phyloP scores from a whole-genome alignment of 345 rosid species.

The Sonneratia caseolaris region DNA sequence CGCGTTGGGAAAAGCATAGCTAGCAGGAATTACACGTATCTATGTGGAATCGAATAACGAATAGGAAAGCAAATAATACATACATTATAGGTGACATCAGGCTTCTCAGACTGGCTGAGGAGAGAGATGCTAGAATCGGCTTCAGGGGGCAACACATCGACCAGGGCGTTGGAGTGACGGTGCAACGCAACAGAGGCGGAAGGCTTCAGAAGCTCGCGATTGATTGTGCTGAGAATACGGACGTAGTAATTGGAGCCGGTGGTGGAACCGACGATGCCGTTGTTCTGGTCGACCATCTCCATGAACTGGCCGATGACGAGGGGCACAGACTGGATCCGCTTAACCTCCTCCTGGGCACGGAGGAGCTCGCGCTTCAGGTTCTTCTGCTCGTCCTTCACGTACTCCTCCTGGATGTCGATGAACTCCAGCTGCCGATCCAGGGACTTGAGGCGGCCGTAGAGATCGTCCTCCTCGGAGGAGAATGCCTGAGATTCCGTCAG shows the following conservation, averaged over 20 bases:
- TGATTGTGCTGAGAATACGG: constrained; percentile 82
- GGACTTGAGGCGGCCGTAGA: constrained; percentile 63
- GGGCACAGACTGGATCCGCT: constrained; percentile 91
- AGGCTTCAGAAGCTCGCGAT: constrained; percentile 84
- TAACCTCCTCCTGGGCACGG: constrained; percentile 92
- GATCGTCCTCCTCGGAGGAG: constrained; percentile 68
- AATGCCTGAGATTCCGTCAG: not conserved
- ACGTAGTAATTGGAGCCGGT: constrained; percentile 97
- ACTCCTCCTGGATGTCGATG: constrained; percentile 51
- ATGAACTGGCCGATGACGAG: constrained; percentile 69
- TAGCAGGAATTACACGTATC: not conserved
- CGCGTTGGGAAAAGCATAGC: not conserved
- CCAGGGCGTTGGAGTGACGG: constrained; percentile 95
- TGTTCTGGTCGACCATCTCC: constrained; percentile 99
- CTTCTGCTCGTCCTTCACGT: constrained; percentile 91
- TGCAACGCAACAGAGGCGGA: constrained; percentile 98
- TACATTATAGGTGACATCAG: constrained; percentile 86
- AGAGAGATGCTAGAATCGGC: constrained; percentile 97
- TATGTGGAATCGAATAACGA: not conserved
- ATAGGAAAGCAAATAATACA: not conserved
- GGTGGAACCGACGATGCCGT: constrained; percentile 98
- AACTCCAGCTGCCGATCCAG: constrained; percentile 78
- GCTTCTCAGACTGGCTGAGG: constrained; percentile 96
- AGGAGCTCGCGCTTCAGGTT: constrained; percentile 78
- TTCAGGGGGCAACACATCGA: constrained; percentile 95